phyloP scores from a whole-genome alignment of 306 rosid genomes.

The Begonia peltatifolia region DNA sequence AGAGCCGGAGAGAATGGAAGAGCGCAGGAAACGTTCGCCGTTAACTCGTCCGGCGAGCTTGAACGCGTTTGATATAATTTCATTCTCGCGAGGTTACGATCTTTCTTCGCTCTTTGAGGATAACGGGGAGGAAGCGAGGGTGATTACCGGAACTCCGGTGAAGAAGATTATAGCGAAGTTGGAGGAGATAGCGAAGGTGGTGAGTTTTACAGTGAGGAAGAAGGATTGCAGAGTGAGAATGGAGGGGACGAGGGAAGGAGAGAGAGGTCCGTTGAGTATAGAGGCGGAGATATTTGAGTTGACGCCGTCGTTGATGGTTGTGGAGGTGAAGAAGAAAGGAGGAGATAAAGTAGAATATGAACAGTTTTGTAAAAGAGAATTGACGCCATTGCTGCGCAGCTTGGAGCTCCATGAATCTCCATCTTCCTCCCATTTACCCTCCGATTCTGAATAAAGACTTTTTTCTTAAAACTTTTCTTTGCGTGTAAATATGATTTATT shows the following conservation, averaged over 20 bases:
- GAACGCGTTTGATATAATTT: conserved; percentile 50
- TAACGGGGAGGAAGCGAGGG: conserved; percentile 38
- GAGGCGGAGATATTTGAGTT: conserved; percentile 42
- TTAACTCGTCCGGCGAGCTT: conserved; percentile 48
- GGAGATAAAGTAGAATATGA: conserved; percentile 40
- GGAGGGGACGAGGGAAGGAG: conserved; percentile 48
- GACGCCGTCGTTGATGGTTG: conserved; percentile 44
- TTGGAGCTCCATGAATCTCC: conserved; percentile 23
- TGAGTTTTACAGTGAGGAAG: conserved; percentile 47
- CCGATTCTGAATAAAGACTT: conserved; percentile 7
- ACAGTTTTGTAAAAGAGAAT: conserved; percentile 24
- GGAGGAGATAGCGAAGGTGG: conserved; percentile 43
- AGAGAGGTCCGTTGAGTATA: conserved; percentile 33
- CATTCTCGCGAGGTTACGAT: conserved; percentile 48
- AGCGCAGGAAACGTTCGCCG: conserved; percentile 8
- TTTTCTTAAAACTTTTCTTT: too few species aligned
- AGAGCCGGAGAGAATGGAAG: conserved; percentile 24
- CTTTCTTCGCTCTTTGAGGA: conserved; percentile 52
- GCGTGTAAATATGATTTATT: too few species aligned
- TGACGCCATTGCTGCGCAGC: conserved; percentile 36
- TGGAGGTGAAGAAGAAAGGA: conserved; percentile 52
- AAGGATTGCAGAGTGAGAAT: conserved; percentile 42
- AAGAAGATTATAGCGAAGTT: conserved; percentile 34
- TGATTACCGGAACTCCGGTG: conserved; percentile 29
- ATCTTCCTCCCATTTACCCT: conserved; percentile 16